phyloP scores from a whole-genome alignment of 768 basidiomycete species.

The Leccinum uliginosum region DNA sequence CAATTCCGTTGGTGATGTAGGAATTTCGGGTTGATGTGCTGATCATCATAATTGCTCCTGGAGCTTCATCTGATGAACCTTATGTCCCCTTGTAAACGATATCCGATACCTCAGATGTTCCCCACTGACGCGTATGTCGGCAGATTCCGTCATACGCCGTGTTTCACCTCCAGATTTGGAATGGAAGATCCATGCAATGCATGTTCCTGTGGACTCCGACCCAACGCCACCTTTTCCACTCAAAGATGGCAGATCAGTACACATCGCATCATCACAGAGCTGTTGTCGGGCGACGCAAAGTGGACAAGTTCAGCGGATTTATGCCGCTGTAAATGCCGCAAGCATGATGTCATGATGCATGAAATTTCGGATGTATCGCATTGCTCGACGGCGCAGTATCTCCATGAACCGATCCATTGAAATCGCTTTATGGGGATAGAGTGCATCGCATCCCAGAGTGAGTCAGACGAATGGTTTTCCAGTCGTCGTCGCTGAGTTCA shows the following conservation, averaged over 20 bases:
- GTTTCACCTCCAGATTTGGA: not conserved
- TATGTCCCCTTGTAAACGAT: not conserved
- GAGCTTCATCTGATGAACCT: not conserved
- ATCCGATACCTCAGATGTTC: not conserved
- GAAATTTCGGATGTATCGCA: not conserved
- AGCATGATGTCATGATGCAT: not conserved
- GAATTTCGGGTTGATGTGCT: not conserved
- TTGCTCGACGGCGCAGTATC: too few species aligned
- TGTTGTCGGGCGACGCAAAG: too few species aligned
- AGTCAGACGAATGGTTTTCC: too few species aligned
- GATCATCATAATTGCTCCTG: not conserved
- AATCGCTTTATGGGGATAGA: too few species aligned
- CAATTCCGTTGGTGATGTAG: not conserved
- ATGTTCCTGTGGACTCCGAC: not conserved
- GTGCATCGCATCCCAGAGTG: too few species aligned
- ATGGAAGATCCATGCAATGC: not conserved
- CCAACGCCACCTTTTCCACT: not conserved
- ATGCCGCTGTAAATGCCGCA: too few species aligned
- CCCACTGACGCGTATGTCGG: not conserved
- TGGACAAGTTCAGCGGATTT: too few species aligned
- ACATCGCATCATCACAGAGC: not conserved
- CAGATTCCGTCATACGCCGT: not conserved
- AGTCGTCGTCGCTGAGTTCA: too few species aligned
- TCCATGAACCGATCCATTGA: too few species aligned
- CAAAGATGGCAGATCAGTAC: not conserved